Conservation (phyloP, 2,329 filamentous ascomycete genomes). For the Sporothrix inflata region DNA sequence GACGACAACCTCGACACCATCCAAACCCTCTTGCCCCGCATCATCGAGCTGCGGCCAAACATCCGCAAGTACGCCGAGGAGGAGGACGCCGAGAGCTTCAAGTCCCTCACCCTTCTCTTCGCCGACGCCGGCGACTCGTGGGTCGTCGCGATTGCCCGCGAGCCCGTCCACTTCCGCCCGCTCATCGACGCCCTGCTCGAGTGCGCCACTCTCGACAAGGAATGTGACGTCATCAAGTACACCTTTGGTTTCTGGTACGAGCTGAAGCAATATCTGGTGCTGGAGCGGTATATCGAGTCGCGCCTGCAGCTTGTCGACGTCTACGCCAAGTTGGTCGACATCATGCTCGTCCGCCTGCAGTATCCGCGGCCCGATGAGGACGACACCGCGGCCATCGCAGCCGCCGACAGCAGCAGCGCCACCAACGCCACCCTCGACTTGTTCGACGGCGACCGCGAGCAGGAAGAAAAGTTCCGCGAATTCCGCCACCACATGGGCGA, state of each 20-base stretch:
- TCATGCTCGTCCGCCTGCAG: conserved; percentile 87
- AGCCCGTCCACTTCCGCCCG: conserved; percentile 78
- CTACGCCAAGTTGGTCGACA: conserved; percentile 87
- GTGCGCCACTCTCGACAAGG: conserved; percentile 83
- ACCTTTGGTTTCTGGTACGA: conserved; percentile 99
- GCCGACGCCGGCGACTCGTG: conserved; percentile 92
- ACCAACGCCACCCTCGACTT: conserved; percentile 58
- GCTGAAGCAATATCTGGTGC: conserved; percentile 90
- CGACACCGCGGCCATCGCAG: conserved; percentile 62
- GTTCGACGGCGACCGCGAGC: conserved; percentile 93
- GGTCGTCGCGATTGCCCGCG: conserved; percentile 86
- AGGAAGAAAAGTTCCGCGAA: conserved; percentile 95
- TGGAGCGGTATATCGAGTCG: conserved; percentile 86
- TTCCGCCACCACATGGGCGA: conserved; percentile 98
- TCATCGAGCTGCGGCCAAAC: conserved; percentile 75
- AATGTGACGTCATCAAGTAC: conserved; percentile 87
- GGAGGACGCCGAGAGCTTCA: conserved; percentile 84
- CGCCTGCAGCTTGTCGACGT: conserved; percentile 76
- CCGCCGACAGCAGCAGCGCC: conserved; percentile 59
- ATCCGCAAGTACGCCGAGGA: conserved; percentile 75
- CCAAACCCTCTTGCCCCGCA: conserved; percentile 76
- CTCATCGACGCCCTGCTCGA: conserved; percentile 92
- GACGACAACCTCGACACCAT: conserved; percentile 87
- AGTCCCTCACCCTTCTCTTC: conserved; percentile 86
- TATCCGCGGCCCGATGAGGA: conserved; percentile 77